Conservation (phyloP, 2,329 filamentous ascomycete species). For the Pezicula neosporulosa region DNA sequence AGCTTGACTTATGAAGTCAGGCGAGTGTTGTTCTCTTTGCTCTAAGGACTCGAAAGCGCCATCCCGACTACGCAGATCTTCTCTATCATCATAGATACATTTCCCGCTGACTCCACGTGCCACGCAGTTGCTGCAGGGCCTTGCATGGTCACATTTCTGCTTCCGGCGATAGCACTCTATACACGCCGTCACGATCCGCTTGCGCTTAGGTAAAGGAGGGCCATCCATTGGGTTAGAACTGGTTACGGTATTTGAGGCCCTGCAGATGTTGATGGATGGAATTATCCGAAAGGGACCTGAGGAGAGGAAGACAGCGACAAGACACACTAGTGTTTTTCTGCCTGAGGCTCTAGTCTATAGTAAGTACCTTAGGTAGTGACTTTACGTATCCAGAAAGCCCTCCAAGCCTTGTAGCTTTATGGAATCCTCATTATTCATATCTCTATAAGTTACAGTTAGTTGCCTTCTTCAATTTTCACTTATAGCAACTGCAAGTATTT, state of each 20-base stretch:
- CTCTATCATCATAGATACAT: neutral
- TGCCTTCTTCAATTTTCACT: too few relatives aligned
- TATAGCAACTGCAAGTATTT: too few relatives aligned
- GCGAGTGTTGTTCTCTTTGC: neutral
- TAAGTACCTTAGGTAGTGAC: too few relatives aligned
- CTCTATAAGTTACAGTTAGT: too few relatives aligned
- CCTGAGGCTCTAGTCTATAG: too few relatives aligned
- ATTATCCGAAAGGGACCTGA: too few relatives aligned
- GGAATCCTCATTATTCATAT: too few relatives aligned
- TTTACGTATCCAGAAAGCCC: too few relatives aligned
- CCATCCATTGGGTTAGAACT: neutral
- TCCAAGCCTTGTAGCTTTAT: too few relatives aligned
- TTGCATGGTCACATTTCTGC: constrained; percentile 17
- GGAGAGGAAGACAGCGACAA: too few relatives aligned
- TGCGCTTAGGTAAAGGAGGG: neutral
- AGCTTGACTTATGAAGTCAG: neutral
- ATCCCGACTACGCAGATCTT: neutral
- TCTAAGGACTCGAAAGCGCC: neutral
- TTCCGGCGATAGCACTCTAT: constrained; percentile 20
- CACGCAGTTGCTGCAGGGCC: constrained; percentile 17
- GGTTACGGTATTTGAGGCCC: neutral
- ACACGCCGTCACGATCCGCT: neutral
- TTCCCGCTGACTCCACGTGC: neutral
- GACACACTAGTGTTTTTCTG: too few relatives aligned
- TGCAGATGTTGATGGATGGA: neutral